These are phyloP conservation scores for Globisporangium viniferum DNA, from an alignment of 352 stramenopile species.

Conservation along the genomic window DNA sequence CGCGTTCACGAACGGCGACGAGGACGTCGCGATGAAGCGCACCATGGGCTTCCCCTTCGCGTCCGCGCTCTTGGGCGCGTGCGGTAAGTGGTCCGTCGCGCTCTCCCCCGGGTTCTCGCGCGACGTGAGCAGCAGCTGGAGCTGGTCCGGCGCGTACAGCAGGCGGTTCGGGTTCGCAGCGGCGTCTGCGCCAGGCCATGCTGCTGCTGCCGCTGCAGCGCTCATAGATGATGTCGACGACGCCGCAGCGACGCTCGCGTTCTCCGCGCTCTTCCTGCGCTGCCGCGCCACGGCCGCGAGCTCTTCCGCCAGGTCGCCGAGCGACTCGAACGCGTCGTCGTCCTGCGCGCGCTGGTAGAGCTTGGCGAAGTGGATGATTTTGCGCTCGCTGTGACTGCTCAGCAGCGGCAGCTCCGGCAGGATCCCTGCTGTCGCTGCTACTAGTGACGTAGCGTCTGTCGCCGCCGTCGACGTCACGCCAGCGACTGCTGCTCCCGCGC, in stretches of 20 bases:
- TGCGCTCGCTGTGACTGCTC: constrained; percentile 5
- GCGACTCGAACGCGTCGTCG: constrained; percentile 45
- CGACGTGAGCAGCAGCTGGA: constrained; percentile 60
- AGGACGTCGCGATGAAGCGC: constrained; percentile 54
- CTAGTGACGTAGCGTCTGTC: not conserved
- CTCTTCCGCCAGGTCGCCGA: constrained; percentile 54
- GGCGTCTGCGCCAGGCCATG: constrained; percentile 12
- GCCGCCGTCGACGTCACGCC: not conserved
- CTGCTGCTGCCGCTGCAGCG: not conserved
- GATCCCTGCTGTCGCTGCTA: not conserved
- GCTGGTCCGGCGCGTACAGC: constrained; percentile 55
- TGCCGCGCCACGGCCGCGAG: constrained; percentile 44
- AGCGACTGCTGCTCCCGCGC: not conserved
- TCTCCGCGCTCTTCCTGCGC: constrained; percentile 28
- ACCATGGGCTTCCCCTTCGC: constrained; percentile 71
- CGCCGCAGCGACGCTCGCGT: not conserved
- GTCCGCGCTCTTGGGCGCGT: constrained; percentile 23
- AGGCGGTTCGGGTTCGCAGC: constrained; percentile 18
- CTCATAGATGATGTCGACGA: not conserved
- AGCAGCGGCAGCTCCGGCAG: constrained; percentile 16
- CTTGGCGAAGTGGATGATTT: constrained; percentile 53
- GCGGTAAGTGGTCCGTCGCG: constrained; percentile 36
- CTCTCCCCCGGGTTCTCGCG: constrained; percentile 36
- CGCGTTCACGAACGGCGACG: constrained; percentile 59
- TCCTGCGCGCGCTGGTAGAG: constrained; percentile 67